These are phyloP conservation scores for Plasmodium yoelii DNA, from an alignment of 169 alveolate genomes.

Conservation along the genomic window DNA sequence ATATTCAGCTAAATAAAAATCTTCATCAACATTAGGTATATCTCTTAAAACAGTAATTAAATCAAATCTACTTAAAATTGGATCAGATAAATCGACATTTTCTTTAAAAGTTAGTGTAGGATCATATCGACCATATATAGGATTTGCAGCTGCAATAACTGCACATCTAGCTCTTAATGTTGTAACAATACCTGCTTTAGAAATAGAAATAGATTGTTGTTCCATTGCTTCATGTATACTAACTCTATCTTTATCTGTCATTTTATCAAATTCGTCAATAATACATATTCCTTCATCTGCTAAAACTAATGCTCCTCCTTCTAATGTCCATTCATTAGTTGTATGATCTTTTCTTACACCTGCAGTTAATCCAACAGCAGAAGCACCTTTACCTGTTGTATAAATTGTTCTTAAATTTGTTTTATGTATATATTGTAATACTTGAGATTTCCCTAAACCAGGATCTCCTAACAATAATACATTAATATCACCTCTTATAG, in stretches of 20 bases:
- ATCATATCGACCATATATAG: conserved; percentile 97
- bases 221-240: conserved; percentile 99
- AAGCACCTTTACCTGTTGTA: conserved; percentile 99
- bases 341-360: conserved; percentile 98
- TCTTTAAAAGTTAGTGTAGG: conserved; percentile 96
- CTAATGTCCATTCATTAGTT: conserved; percentile 98
- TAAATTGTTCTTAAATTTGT: conserved; percentile 97
- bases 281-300: conserved; percentile 99
- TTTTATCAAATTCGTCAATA: conserved; percentile 99
- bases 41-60: conserved; percentile 97
- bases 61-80: conserved; percentile 99
- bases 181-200: conserved; percentile 99
- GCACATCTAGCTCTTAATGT: conserved; percentile 98
- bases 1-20: conserved; percentile 96
- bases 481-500: conserved; percentile 98
- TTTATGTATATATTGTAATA: conserved; percentile 97
- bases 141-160: conserved; percentile 99
- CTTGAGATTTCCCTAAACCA: conserved; percentile 99
- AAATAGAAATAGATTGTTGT: conserved; percentile 98
- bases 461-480: conserved; percentile 97
- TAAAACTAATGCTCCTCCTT: conserved; percentile 99
- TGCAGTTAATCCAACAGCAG: conserved; percentile 99
- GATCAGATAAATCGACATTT: conserved; percentile 99
- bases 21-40: conserved; percentile 95
- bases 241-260: conserved; percentile 99